Conservation (phyloP, 2,329 filamentous ascomycete genomes). For the Drechslerella dactyloides region DNA sequence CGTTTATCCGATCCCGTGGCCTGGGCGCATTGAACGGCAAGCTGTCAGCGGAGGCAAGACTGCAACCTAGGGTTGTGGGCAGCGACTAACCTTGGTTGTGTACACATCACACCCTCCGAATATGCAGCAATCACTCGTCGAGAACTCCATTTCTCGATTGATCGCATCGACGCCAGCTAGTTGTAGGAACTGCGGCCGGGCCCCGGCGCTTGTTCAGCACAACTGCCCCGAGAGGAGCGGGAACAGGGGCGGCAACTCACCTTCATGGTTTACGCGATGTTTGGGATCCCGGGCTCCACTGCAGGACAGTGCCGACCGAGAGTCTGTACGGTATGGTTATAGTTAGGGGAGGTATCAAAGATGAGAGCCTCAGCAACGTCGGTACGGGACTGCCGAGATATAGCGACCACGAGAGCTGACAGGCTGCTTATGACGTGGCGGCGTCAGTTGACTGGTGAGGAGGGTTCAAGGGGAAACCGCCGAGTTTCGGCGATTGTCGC, state of each 20-base stretch:
- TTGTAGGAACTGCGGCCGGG: slow-evolving; percentile 76
- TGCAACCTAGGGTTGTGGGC: neutral
- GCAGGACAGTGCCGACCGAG: neutral
- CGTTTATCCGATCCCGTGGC: slow-evolving; percentile 95
- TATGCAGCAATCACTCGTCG: slow-evolving; percentile 88
- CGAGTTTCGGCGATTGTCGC: slow-evolving; percentile 33
- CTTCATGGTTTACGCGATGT: slow-evolving; percentile 27
- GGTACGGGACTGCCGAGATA: neutral
- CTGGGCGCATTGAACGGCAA: slow-evolving; percentile 49
- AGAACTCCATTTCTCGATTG: slow-evolving; percentile 91
- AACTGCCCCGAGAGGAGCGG: slow-evolving; percentile 15
- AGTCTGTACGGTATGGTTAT: neutral
- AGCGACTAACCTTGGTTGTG: slow-evolving; percentile 73
- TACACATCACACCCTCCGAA: slow-evolving; percentile 95
- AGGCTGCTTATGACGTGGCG: neutral
- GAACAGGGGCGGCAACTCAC: slow-evolving; percentile 50
- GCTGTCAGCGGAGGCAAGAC: neutral
- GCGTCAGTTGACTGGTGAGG: neutral
- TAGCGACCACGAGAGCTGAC: neutral
- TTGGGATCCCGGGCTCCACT: neutral
- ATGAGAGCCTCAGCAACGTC: neutral
- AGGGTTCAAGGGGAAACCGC: slow-evolving; percentile 25
- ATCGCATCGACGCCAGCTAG: slow-evolving; percentile 89
- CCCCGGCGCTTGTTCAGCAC: slow-evolving; percentile 43
- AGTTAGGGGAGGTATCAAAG: neutral